These are phyloP conservation scores for Cyberlindnera samutprakarnensis DNA, from an alignment of 805 yeast genomes.

Conservation along the genomic window DNA sequence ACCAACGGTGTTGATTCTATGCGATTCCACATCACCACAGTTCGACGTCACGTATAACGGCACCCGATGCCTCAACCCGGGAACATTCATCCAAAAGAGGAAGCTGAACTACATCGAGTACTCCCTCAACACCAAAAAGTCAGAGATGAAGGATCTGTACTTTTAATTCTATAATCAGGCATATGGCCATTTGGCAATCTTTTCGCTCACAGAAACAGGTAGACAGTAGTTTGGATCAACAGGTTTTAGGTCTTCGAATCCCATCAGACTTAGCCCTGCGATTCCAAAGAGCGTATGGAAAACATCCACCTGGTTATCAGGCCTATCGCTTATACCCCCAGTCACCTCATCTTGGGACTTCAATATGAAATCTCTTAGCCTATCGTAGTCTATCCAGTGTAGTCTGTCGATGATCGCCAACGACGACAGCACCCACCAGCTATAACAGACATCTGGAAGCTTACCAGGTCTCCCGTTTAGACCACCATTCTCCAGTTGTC, in stretches of 20 bases:
- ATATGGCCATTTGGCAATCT: constrained; percentile 30
- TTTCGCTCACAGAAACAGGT: constrained; percentile 39
- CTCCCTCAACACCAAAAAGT: constrained; percentile 48
- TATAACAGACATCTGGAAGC: constrained; percentile 93
- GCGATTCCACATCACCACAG: constrained; percentile 63
- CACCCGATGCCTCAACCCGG: constrained; percentile 71
- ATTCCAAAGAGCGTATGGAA: constrained; percentile 89
- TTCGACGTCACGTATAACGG: constrained; percentile 78
- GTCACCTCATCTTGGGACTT: constrained; percentile 64
- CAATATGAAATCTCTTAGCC: constrained; percentile 60
- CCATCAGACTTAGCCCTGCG: constrained; percentile 78
- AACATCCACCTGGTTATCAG: constrained; percentile 86
- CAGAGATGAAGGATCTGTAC: constrained; percentile 39
- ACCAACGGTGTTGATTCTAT: constrained; percentile 58
- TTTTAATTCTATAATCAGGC: constrained; percentile 17
- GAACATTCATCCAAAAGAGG: constrained; percentile 41
- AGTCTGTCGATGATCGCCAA: constrained; percentile 56
- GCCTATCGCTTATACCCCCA: constrained; percentile 93
- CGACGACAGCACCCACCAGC: constrained; percentile 94
- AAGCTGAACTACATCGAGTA: constrained; percentile 69
- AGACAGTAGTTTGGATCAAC: constrained; percentile 87
- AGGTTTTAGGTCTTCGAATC: constrained; percentile 46
- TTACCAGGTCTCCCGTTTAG: constrained; percentile 95
- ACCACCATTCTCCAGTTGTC: constrained; percentile 85
- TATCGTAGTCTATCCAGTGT: constrained; percentile 70